Evolutionary conservation across 2,329 filamentous ascomycete genomes (phyloP).

Genomic region (Metarhizium humberi): DNA sequence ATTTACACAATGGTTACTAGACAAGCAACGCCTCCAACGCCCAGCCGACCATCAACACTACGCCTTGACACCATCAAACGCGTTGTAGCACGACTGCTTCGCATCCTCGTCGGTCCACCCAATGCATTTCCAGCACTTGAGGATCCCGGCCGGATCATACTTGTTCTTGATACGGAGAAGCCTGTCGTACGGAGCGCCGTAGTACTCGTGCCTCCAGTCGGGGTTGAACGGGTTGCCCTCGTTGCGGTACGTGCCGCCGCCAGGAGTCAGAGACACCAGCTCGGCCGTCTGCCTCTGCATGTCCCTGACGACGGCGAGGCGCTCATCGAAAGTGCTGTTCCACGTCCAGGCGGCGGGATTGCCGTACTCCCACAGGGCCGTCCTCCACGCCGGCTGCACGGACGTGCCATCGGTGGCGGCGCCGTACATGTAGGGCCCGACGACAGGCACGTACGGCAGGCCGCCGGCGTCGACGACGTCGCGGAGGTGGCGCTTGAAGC

Average conservation of each 20-base stretch:
- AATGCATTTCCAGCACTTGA: background rate
- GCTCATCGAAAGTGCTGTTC: background rate
- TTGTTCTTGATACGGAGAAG: constrained; percentile 31
- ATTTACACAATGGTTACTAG: background rate
- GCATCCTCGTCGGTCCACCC: constrained; percentile 6
- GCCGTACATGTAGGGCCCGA: too few species aligned
- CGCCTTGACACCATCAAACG: background rate
- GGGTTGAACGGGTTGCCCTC: constrained; percentile 19
- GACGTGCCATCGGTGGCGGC: too few species aligned
- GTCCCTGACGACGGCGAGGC: constrained; percentile 10
- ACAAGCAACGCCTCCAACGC: background rate
- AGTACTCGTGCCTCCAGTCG: constrained; percentile 16
- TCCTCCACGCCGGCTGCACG: too few species aligned
- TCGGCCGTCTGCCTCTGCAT: constrained; percentile 6
- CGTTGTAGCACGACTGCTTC: background rate
- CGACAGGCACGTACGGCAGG: too few species aligned
- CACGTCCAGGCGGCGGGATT: too few species aligned
- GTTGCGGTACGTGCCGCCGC: constrained; percentile 16
- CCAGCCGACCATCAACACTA: background rate
- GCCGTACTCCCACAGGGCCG: too few species aligned
- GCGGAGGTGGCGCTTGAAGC: constrained; percentile 6
- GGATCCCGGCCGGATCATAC: background rate
- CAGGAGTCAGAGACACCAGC: constrained; percentile 9
- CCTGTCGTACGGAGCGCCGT: constrained; percentile 18
- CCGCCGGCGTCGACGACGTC: background rate